Base-by-base conservation (phyloP, 1,284 basidiomycete genomes). In the Fomitopsis pinicola region DNA sequence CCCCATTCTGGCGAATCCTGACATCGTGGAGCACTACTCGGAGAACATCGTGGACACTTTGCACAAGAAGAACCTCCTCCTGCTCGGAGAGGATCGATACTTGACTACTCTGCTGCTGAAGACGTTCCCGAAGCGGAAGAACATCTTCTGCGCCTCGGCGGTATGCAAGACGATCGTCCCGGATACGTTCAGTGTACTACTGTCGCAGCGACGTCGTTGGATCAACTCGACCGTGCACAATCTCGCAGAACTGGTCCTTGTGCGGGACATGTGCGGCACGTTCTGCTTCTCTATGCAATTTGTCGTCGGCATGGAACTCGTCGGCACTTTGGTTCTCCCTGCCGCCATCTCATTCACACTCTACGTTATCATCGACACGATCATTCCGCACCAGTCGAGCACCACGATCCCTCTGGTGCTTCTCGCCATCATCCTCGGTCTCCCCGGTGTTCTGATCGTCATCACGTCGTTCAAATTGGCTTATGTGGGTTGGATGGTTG, bases 161-260 rank as follows among this genome's bases (percentile, higher is more conserved):
- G 94, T 97, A 12, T 99, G 97, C 82, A 96, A 98, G 81, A 99
- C 97, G 30, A 85, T 98, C 67, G 97, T 97, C 1, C 97, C 97
- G 1, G 95, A 99, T 74, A 95, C 94, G 2, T 99, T 99, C 85
- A 82, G 84, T 58, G 87, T 98, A 48, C 81, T 99, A 53, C 85
- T 99, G 28, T 98, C 95, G 3, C 97, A 99, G 74, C 92, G 97
- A 69, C 90, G 97, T 70, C 91, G 97, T 64, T 99, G 97, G 97
- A 99, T 99, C 80, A 99, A 99, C 80, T 98, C 95, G 63, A 99
- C 97, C 0, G 89, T 99, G 55, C 97, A 99, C 80, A 99, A 99
- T 71, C 80, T 99, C 54, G 91, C 93, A 61, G 97, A 99, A 74
- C 83, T 99, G 63, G 79, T 98, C 53, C 84, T 97, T 59, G 97